Percentiles rank a stretch among this genome's conserved stretches.
Conservation (phyloP, 345 rosid species). For the Lumnitzera racemosa region DNA sequence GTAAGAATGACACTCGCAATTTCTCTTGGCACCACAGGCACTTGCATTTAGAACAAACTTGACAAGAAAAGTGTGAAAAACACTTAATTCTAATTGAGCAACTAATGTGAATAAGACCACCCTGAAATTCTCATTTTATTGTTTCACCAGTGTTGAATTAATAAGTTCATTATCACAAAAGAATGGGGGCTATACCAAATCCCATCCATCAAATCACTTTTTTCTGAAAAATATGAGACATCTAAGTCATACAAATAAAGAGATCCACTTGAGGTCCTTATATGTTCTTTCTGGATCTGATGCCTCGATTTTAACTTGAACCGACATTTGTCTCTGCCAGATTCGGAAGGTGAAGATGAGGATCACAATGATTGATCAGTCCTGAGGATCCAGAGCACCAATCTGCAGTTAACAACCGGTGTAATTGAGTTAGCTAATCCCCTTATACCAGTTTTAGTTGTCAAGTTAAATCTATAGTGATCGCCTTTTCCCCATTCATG, state of each 20-base stretch:
- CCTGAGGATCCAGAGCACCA: slow-evolving; percentile 5
- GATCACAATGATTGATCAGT: slow-evolving; percentile 28
- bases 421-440: too few species aligned
- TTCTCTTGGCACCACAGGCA: too few species aligned
- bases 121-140: not conserved
- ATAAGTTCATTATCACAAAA: not conserved
- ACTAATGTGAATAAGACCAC: not conserved
- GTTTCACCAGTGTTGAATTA: too few species aligned
- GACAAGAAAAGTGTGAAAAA: too few species aligned
- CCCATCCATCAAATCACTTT: too few species aligned
- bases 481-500: too few species aligned
- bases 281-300: not conserved
- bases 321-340: slow-evolving; percentile 17
- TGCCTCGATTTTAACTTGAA: not conserved
- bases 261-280: not conserved
- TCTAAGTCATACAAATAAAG: too few species aligned
- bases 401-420: not conserved
- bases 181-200: too few species aligned
- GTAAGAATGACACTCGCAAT: slow-evolving; percentile 18
- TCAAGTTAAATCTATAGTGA: too few species aligned
- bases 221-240: too few species aligned
- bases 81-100: not conserved
- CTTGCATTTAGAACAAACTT: too few species aligned
- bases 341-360: slow-evolving; percentile 34
- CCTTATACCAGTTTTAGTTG: too few species aligned